These are phyloP conservation scores for Cucurbita moschata DNA, from an alignment of 306 rosid species.

Conservation along the genomic window DNA sequence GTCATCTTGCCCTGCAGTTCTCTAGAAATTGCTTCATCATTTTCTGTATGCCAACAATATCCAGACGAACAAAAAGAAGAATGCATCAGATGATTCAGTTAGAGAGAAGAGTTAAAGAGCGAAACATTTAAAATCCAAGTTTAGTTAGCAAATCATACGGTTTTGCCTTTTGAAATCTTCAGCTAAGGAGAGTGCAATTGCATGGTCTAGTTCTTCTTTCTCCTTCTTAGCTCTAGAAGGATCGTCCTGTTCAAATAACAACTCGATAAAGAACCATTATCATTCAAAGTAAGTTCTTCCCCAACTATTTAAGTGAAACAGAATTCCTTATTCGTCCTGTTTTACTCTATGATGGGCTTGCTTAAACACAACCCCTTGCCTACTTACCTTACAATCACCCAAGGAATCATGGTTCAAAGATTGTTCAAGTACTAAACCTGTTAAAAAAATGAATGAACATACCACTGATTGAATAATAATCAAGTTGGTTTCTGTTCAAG, in stretches of 20 bases:
- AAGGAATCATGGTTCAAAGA: background rate
- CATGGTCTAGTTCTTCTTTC: slow-evolving; percentile 60
- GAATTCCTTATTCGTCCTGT: background rate
- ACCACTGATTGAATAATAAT: background rate
- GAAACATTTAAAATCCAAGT: background rate
- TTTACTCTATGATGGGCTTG: background rate
- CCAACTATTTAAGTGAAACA: background rate
- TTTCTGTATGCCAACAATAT: slow-evolving; percentile 26
- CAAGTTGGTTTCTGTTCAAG: background rate
- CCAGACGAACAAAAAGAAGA: slow-evolving; percentile 25
- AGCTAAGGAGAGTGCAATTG: slow-evolving; percentile 46
- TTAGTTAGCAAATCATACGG: slow-evolving; percentile 13
- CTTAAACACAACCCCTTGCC: background rate
- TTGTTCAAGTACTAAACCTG: background rate
- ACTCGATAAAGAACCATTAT: background rate
- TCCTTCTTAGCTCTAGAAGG: slow-evolving; percentile 57
- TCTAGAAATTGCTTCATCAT: slow-evolving; percentile 33
- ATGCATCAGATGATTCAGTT: slow-evolving; percentile 1
- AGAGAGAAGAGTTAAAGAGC: background rate
- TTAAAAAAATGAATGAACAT: background rate
- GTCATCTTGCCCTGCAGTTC: slow-evolving; percentile 26
- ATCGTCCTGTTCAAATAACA: slow-evolving; percentile 41
- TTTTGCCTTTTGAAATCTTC: slow-evolving; percentile 58
- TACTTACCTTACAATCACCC: background rate
- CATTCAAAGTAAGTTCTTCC: background rate